Base-by-base conservation (phyloP, 208 protist species). In the Tritrichomonas foetus region DNA sequence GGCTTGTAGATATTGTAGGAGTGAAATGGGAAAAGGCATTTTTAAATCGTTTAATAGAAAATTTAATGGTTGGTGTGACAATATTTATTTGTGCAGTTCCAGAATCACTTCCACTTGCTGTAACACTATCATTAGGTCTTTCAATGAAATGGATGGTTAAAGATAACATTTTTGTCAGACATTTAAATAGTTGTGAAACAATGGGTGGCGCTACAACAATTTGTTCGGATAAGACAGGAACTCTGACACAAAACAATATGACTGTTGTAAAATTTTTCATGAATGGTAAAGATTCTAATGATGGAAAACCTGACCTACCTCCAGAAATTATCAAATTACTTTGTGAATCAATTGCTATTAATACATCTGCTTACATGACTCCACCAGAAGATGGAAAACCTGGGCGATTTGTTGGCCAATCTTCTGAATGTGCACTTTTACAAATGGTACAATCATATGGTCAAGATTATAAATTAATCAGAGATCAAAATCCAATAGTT, bases 1-100 rank as follows among this genome's bases (percentile, higher is more conserved):
- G 92, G 44, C 16, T 30, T 30, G 36, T 61, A 27, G 93, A 72
- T 50, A 93, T 92, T n/a, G 74, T 11, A 0, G n/a, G 53, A 33
- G 69, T 36, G 3, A 49, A 50, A 25, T 47, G 27, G 41, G 50
- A 11, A 49, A 82, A 82, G 41, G 69, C 69, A 36, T 93, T 95
- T 57, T 33, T 96, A 1, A 39, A 95, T 30, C 93, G 94, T 33
- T 75, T 96, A 61, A 14, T 96, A 2, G 41, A 95, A 25, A 69
- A 93, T 49, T 57, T 96, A 57, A 95, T 95, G 66, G 93, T 94
- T 30, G 94, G 69, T 44, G 93, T 96, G 80, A 98, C 98, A 41
- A 98, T 99, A 94, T 96, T 99, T 33, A 98, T 99, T 44, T 98
- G 99, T 16, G 98, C 98, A 9, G 97, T 99, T 75, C 98, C 98